Conservation (phyloP, 1,284 basidiomycete species). For the Ceratobasidium papillatum region DNA sequence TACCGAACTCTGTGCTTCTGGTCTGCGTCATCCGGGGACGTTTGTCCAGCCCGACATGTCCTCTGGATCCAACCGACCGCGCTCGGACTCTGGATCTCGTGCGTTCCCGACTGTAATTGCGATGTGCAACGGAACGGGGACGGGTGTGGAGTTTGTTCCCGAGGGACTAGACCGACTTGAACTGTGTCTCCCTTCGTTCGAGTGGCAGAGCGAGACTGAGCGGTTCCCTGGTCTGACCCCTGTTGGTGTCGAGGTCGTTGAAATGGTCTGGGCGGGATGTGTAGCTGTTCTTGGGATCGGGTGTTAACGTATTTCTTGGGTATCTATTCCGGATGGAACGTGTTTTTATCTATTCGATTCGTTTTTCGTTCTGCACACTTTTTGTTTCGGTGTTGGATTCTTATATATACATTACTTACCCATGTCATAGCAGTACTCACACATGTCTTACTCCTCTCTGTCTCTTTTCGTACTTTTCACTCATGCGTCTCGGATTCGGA, state of each 20-base stretch:
- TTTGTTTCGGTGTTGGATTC: neutral
- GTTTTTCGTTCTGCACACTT: conserved; percentile 6
- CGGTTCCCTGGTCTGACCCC: conserved; percentile 62
- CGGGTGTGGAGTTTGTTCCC: conserved; percentile 72
- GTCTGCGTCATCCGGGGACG: conserved; percentile 73
- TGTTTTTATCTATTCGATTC: conserved; percentile 1
- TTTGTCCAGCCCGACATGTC: conserved; percentile 61
- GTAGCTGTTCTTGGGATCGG: conserved; percentile 61
- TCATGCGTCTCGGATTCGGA: conserved; percentile 4
- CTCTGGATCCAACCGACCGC: conserved; percentile 47
- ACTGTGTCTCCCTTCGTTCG: conserved; percentile 54
- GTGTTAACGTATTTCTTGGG: conserved; percentile 27
- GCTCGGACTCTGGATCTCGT: neutral
- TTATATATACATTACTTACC: conserved; percentile 1
- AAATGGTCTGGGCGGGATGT: conserved; percentile 83
- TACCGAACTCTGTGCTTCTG: conserved; percentile 70
- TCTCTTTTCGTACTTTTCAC: neutral
- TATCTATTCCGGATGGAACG: neutral
- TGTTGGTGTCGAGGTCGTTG: conserved; percentile 75
- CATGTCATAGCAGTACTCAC: neutral
- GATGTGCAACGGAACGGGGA: conserved; percentile 66
- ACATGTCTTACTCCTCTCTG: conserved; percentile 8
- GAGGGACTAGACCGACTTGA: conserved; percentile 75
- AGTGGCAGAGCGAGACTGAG: conserved; percentile 48
- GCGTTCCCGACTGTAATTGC: conserved; percentile 60